Evolutionary conservation across 1,284 basidiomycete genomes (phyloP), one percentile per base, ranked within the genome.

Genomic region (Sanguinoderma infundibulare): DNA sequence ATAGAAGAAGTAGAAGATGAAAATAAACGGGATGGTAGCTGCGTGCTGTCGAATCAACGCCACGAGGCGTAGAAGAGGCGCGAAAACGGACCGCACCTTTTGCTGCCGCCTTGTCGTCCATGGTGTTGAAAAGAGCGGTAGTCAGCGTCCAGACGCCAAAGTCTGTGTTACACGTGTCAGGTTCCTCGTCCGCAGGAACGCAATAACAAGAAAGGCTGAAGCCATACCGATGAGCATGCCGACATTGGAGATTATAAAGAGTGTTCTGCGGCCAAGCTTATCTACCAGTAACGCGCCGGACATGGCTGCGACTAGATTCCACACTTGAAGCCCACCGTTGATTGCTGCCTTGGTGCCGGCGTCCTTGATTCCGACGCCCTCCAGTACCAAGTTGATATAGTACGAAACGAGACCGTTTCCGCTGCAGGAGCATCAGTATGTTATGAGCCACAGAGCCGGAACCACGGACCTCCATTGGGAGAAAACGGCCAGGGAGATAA

Each of bases 11-110:
- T 85, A 88, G 72, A 87, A 90, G 8, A 89, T 58, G 73, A 90
- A 92, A 69, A 92, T 85, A 75, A 90, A 81, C 15, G 87, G 87
- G 65, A 91, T 82, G n/a, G 85, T 87, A 8, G 84, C 85, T 84
- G 53, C 32, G 30, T 5, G 24, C 22, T 24, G 20, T 15, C 15
- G 32, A 44, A 40, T 7, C n/a, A 30, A 49, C 17, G 40, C 22
- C 1, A 2, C 6, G 1, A 9, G n/a, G 9, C 6, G 4, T 12
- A 7, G 6, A 24, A 7, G 32, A 12, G 5, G 24, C n/a, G 32
- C 10, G n/a, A 10, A 8, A 2, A 10, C 35, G 9, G 22, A 44
- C 38, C 70, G 28, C 64, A 83, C 83, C 83, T 80, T 81, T 84
- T 0, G 85, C 85, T 58, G 87, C 85, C 28, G 78, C 77, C 17